Base-by-base conservation (phyloP, 768 basidiomycete genomes). In the Mycena rosella region DNA sequence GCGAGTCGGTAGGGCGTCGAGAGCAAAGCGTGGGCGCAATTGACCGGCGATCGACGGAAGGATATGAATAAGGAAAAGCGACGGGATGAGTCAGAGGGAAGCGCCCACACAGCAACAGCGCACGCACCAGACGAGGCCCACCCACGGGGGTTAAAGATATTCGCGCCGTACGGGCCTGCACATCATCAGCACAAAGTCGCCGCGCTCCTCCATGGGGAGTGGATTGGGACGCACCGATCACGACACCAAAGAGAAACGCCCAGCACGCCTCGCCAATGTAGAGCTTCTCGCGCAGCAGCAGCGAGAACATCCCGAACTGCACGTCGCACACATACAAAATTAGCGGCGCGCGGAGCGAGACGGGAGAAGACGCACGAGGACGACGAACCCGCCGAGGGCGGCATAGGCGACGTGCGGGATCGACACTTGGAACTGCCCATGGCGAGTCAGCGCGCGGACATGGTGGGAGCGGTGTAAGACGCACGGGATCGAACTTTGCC, bases 201-300 rank as follows among this genome's bases (percentile, higher is more conserved):
- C 30, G 30, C 24, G 27, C 29, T n/a, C 18, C 42, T 24, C 20
- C 24, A 38, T 61, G n/a, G n/a, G n/a, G n/a, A n/a, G n/a, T n/a
- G n/a, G n/a, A n/a, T n/a, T n/a, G 51, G 18, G 67, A 78, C 92
- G 68, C 76, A 88, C 92, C 96, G 56, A 97, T 90, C 70, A 96
- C 91, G 74, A 98, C 92, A 15, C 96, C 95, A 74, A 97, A 95
- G 36, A 97, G 77, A 73, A 98, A 98, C 0, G 97, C 96, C 89
- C 95, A 94, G 71, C 93, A 94, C 17, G 98, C 96, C 85, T 99
- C 98, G 67, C 98, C 98, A 64, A 98, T 90, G 77, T 98, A 71
- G 15, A 71, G 63, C 82, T 87, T 89, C 82, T 96, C 95, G 75
- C 96, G 91, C 73, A 98, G 86, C 72, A 98, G 88, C 8, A 96